Evolutionary conservation across 768 basidiomycete species (phyloP).

Genomic region (Suillus americanus): DNA sequence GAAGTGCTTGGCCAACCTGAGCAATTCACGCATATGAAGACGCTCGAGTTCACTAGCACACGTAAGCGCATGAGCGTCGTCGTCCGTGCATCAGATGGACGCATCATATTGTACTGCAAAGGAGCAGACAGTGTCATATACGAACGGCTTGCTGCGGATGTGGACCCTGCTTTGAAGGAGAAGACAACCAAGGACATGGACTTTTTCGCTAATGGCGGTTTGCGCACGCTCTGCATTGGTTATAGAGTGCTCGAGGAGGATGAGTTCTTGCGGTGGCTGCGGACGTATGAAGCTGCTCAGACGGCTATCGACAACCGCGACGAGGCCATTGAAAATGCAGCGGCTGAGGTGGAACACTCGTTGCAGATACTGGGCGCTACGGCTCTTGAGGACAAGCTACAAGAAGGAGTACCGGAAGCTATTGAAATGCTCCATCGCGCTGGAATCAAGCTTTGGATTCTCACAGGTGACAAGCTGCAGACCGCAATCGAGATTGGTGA

Average conservation of each 20-base stretch:
- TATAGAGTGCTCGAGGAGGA: constrained; percentile 77
- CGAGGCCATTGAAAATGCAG: constrained; percentile 88
- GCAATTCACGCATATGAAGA: constrained; percentile 72
- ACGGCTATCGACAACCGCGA: constrained; percentile 78
- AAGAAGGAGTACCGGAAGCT: constrained; percentile 95
- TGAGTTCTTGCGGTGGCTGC: constrained; percentile 81
- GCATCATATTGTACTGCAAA: constrained; percentile 86
- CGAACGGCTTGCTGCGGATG: constrained; percentile 73
- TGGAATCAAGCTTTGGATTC: constrained; percentile 97
- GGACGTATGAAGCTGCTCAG: constrained; percentile 80
- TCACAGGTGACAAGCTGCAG: constrained; percentile 97
- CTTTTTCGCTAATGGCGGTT: constrained; percentile 86
- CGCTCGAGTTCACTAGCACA: constrained; percentile 92
- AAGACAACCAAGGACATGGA: constrained; percentile 88
- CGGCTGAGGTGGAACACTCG: constrained; percentile 78
- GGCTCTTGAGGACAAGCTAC: constrained; percentile 94
- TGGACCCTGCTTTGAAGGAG: constrained; percentile 72
- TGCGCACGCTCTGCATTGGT: constrained; percentile 90
- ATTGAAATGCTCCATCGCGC: constrained; percentile 90
- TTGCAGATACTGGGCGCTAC: constrained; percentile 90
- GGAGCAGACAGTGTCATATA: constrained; percentile 98
- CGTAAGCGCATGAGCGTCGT: constrained; percentile 96
- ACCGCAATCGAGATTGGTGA: constrained; percentile 95
- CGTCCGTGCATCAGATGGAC: constrained; percentile 81
- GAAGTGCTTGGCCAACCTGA: constrained; percentile 90